Evolutionary conservation across 2,329 filamentous ascomycete genomes (phyloP), one percentile per base, ranked within the genome.

Genomic region (Teratosphaeria viscida): DNA sequence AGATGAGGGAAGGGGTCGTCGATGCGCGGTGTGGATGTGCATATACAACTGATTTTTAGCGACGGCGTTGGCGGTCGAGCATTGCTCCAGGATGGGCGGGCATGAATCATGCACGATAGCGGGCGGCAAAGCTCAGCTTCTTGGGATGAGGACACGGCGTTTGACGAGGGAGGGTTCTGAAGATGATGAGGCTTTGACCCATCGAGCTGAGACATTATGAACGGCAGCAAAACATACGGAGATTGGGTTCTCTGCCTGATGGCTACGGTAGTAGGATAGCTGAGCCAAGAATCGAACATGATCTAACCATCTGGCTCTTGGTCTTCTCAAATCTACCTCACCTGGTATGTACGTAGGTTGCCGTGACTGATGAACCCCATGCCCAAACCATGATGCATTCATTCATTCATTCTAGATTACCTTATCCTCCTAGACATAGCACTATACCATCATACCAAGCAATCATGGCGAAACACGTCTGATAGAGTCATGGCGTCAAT

Each of bases 31-130:
- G 52, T 35, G 43, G 32, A 23, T 39, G 37, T 52, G 54, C 57
- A 55, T 54, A 53, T 27, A 29, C n/a, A 6, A 53, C 14, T 19
- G 49, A 47, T 37, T 32, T 58, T 66, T 66, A 67, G 65, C 65
- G 64, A 66, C 49, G 65, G 65, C 62, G 65, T 62, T 67, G 63
- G 64, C 32, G 59, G 60, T 27, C 54, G 32, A 10, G 37, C 43
- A 49, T 23, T 26, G 43, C 43, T 49, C 43, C 23, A 49, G n/a
- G 43, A 49, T 10, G 43, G 19, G 43, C 26, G 26, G 27, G 52
- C 52, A 7, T 54, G 23, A 23, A 23, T 23, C 23, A 23, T 23
- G 23, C 23, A 23, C 2, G 11, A 23, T 19, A 26, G 52, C 52
- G 52, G 29, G 52, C 23, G 52, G 7, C 11, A 54, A 2, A 23